phyloP scores from a whole-genome alignment of 169 alveolate genomes.

The Cryptosporidium sp. region DNA sequence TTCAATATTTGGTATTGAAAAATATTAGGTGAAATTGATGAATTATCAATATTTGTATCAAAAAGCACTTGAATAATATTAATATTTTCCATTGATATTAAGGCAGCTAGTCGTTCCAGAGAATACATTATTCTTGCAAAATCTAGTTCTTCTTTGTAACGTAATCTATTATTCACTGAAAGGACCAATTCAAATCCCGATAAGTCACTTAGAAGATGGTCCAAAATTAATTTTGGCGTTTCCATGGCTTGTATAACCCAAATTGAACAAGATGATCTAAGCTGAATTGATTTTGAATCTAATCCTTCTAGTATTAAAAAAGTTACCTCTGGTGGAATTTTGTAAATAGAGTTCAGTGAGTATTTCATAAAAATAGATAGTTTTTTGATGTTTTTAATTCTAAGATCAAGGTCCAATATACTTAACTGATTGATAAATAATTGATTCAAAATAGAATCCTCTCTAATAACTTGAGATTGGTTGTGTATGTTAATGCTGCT shows the following conservation, averaged over 20 bases:
- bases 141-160: conserved; percentile 43
- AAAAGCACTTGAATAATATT: conserved; percentile 38
- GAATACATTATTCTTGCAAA: conserved; percentile 45
- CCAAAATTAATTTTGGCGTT: conserved; percentile 44
- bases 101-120: conserved; percentile 23
- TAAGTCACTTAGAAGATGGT: conserved; percentile 38
- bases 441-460: conserved; percentile 33
- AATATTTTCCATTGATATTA: conserved; percentile 61
- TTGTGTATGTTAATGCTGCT: background rate
- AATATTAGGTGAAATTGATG: background rate
- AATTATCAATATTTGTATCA: conserved; percentile 15
- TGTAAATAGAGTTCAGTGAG: background rate
- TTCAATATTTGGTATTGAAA: conserved; percentile 9
- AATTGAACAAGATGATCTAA: conserved; percentile 35
- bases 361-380: conserved; percentile 43
- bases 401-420: conserved; percentile 7
- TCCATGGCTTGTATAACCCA: conserved; percentile 62
- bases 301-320: conserved; percentile 58
- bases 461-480: conserved; percentile 4
- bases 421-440: conserved; percentile 50
- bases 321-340: conserved; percentile 55
- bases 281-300: conserved; percentile 28
- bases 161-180: background rate
- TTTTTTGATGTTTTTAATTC: conserved; percentile 38
- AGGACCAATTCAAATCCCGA: background rate